Evolutionary conservation across 73 alveolate genomes (phyloP).

Genomic region (Paramecium tetraurelia): DNA sequence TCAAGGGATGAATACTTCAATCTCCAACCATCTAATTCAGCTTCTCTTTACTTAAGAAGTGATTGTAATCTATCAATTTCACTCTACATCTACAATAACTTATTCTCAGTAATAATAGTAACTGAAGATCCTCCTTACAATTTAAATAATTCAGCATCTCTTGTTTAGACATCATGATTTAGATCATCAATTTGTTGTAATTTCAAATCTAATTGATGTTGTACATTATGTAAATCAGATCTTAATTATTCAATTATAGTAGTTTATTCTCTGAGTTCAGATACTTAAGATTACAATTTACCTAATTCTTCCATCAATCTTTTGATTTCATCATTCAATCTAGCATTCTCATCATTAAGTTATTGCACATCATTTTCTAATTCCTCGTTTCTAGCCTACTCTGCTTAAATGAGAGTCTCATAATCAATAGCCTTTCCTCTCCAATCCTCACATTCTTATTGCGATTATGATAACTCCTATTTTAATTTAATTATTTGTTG

Average conservation of each 20-base stretch:
- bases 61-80: slow-evolving; percentile 4
- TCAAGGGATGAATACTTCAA: background rate
- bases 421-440: background rate
- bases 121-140: slow-evolving; percentile 4
- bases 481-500: background rate
- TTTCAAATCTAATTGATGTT: background rate
- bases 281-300: background rate
- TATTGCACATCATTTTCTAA: background rate
- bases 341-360: background rate
- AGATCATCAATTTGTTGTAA: background rate
- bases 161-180: background rate
- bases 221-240: background rate
- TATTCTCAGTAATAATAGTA: background rate
- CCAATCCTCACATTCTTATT: slow-evolving; percentile 39
- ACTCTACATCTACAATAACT: background rate
- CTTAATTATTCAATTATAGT: background rate
- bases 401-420: background rate
- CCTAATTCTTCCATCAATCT: background rate
- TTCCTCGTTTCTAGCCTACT: background rate
- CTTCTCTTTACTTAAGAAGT: background rate
- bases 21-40: slow-evolving; percentile 35
- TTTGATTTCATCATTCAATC: slow-evolving; percentile 21
- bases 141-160: slow-evolving; percentile 20
- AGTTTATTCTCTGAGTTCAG: background rate
- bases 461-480: background rate